Percentiles rank a stretch among this genome's conserved stretches.
Evolutionary conservation across 352 stramenopile species (phyloP).

Genomic region (Pythium dissotocum): DNA sequence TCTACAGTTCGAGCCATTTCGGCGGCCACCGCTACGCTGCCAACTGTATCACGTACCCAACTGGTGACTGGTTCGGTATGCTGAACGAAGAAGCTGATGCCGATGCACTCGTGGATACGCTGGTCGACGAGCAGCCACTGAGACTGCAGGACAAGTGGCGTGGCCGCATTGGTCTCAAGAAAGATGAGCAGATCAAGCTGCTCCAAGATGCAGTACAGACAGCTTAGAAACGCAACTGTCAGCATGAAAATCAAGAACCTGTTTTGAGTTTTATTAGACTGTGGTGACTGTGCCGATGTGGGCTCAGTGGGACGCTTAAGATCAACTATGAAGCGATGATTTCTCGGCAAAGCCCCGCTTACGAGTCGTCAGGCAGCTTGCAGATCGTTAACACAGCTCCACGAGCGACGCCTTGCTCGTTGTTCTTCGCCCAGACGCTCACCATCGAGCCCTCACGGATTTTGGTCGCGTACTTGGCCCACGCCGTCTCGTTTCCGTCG

Average conservation of each 20-base stretch:
- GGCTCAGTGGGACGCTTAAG: no score
- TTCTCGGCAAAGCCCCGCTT: no score
- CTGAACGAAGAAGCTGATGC: slow-evolving; percentile 61
- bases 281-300: no score
- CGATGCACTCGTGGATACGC: slow-evolving; percentile 39
- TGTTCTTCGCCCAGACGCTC: slow-evolving; percentile 20
- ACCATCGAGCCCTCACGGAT: slow-evolving; percentile 18
- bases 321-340: no score
- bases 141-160: slow-evolving; percentile 58
- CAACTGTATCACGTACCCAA: slow-evolving; percentile 74
- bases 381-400: slow-evolving; percentile 13
- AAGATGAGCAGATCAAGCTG: slow-evolving; percentile 48
- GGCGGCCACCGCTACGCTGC: slow-evolving; percentile 74
- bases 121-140: slow-evolving; percentile 46
- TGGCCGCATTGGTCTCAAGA: slow-evolving; percentile 55
- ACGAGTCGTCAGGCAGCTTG: slow-evolving; percentile 5
- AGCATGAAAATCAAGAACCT: no score
- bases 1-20: slow-evolving; percentile 72
- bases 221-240: neutral
- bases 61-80: slow-evolving; percentile 75
- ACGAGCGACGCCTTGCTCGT: slow-evolving; percentile 11
- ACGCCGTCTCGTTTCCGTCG: neutral
- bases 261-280: no score
- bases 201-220: slow-evolving; percentile 33
- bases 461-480: slow-evolving; percentile 17